These are phyloP conservation scores for Crithidia fasciculata DNA, from an alignment of 208 protist genomes.

Conservation along the genomic window DNA sequence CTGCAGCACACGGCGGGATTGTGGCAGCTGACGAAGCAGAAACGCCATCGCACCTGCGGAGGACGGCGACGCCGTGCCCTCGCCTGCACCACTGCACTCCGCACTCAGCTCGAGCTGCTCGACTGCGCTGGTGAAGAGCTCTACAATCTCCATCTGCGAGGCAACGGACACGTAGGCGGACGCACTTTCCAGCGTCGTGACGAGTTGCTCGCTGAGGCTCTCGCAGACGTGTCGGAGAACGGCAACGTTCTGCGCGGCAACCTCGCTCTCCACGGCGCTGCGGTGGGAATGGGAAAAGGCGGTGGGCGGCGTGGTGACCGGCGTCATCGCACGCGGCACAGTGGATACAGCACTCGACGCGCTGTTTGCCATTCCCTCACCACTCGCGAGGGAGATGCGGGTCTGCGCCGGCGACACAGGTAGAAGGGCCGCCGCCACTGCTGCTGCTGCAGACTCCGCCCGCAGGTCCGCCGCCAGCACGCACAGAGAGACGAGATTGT, in stretches of 20 bases:
- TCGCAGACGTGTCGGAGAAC: conserved; percentile 51
- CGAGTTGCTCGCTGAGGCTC: conserved; percentile 66
- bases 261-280: conserved; percentile 29
- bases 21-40: conserved; percentile 47
- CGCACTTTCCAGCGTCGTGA: conserved; percentile 56
- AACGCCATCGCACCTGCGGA: conserved; percentile 3
- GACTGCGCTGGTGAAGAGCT: conserved; percentile 50
- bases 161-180: conserved; percentile 61
- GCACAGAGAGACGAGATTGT: conserved; percentile 46
- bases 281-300: conserved; percentile 1
- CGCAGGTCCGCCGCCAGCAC: conserved; percentile 32
- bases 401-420: no score
- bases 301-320: background rate
- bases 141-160: conserved; percentile 66
- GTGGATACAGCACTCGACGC: no score
- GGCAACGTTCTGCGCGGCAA: conserved; percentile 53
- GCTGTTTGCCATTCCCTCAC: no score
- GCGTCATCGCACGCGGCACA: background rate
- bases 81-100: background rate
- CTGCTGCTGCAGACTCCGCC: background rate
- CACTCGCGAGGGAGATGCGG: no score
- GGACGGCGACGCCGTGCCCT: background rate
- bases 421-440: no score
- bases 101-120: conserved; percentile 30
- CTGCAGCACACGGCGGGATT: conserved; percentile 40